Percentiles rank a stretch among this genome's conserved stretches.
phyloP scores from a whole-genome alignment of 192 early-diverging fungal genomes.

The Endogone sp. region DNA sequence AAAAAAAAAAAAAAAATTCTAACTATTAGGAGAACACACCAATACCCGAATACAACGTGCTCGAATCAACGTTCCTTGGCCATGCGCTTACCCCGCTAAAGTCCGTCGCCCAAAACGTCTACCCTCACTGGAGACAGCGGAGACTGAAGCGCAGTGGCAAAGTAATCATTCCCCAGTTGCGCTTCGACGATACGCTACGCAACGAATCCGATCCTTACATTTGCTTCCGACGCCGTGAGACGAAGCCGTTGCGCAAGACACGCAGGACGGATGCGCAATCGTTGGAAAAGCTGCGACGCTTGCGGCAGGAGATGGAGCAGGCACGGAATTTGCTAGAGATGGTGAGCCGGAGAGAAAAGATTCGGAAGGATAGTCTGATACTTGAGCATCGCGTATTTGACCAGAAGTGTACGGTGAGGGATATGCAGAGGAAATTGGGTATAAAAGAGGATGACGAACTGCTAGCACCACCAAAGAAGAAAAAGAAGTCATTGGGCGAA shows the following conservation, averaged over 20 bases:
- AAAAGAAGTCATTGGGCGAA: conserved; percentile 26
- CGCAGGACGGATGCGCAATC: conserved; percentile 81
- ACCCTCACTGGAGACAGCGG: conserved; percentile 51
- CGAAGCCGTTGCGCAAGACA: conserved; percentile 83
- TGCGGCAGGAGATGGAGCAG: conserved; percentile 76
- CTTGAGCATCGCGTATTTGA: conserved; percentile 79
- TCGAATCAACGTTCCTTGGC: conserved; percentile 20
- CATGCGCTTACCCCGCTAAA: conserved; percentile 2
- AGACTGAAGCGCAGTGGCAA: conserved; percentile 42
- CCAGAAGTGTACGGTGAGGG: conserved; percentile 55
- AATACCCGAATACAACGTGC: conserved; percentile 34
- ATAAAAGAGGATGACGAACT: conserved; percentile 58
- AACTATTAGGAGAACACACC: conserved; percentile 28
- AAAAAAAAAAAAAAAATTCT: too few relatives aligned
- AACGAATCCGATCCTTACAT: conserved; percentile 90
- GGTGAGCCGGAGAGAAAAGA: conserved; percentile 73
- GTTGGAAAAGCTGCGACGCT: conserved; percentile 77
- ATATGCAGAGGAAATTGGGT: conserved; percentile 63
- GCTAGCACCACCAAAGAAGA: conserved; percentile 36
- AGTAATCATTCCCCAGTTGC: conserved; percentile 53
- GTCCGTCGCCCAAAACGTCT: conserved; percentile 23
- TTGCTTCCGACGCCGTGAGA: conserved; percentile 95
- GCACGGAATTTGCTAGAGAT: conserved; percentile 78
- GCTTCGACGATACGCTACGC: conserved; percentile 61
- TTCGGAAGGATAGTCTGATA: conserved; percentile 66